Conservation (phyloP, 2,329 filamentous ascomycete species). For the Colletotrichum camelliae region DNA sequence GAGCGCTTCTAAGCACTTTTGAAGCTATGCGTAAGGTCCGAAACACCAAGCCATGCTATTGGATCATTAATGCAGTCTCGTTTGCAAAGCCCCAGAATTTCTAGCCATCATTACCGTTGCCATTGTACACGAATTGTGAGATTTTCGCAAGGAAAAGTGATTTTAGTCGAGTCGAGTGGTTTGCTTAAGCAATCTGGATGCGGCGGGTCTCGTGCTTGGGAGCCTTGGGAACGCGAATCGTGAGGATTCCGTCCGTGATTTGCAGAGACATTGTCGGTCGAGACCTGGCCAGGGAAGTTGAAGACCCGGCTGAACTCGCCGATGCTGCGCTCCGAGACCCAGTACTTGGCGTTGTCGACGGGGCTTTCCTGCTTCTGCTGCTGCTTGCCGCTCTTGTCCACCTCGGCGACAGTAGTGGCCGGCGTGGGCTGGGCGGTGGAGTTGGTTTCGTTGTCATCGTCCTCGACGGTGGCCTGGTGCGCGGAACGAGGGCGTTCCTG, state of each 20-base stretch:
- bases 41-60: not conserved
- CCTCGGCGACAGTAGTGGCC: slow-evolving; percentile 34
- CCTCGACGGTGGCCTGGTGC: slow-evolving; percentile 70
- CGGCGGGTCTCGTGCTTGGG: slow-evolving; percentile 62
- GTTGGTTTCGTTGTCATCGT: slow-evolving; percentile 47
- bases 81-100: not conserved
- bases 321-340: slow-evolving; percentile 70
- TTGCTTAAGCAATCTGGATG: slow-evolving; percentile 56
- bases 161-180: not conserved
- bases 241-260: slow-evolving; percentile 71
- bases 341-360: slow-evolving; percentile 64
- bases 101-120: not conserved
- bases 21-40: not conserved
- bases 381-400: slow-evolving; percentile 33
- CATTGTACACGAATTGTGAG: not conserved
- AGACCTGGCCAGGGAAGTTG: slow-evolving; percentile 69
- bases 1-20: not conserved
- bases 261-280: slow-evolving; percentile 66
- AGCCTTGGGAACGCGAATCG: slow-evolving; percentile 69
- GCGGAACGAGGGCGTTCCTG: slow-evolving; percentile 30
- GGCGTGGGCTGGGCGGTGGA: slow-evolving; percentile 27
- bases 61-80: not conserved
- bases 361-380: slow-evolving; percentile 31
- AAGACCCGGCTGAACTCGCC: slow-evolving; percentile 74
- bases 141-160: not conserved